A percentile compares a stretch with the other conserved stretches of the same genome.
Evolutionary conservation across 805 yeast species (phyloP).

Genomic region (Priceomyces medius): DNA sequence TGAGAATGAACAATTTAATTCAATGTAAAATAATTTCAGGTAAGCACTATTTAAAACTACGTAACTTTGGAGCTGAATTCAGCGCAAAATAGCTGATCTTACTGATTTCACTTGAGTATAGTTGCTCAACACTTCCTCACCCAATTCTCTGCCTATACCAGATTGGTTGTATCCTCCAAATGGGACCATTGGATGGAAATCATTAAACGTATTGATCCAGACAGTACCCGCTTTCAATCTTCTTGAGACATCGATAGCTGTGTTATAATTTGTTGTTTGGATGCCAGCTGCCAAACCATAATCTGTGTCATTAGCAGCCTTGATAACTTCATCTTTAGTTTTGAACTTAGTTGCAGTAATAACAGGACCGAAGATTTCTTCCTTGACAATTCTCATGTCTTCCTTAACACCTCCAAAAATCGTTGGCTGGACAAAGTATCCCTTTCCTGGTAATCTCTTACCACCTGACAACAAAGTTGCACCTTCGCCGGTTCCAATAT

Average conservation of each 20-base stretch:
- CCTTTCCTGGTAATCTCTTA: slow-evolving; percentile 27
- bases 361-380: slow-evolving; percentile 57
- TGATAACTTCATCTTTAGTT: slow-evolving; percentile 44
- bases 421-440: slow-evolving; percentile 45
- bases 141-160: slow-evolving; percentile 45
- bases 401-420: slow-evolving; percentile 45
- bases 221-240: slow-evolving; percentile 62
- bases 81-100: slow-evolving; percentile 4
- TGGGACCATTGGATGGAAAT: slow-evolving; percentile 56
- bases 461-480: slow-evolving; percentile 50
- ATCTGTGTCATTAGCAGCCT: slow-evolving; percentile 41
- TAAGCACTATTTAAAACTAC: slow-evolving; percentile 4
- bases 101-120: slow-evolving; percentile 35
- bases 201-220: slow-evolving; percentile 69
- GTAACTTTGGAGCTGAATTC: slow-evolving; percentile 7
- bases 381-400: slow-evolving; percentile 42
- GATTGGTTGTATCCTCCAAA: slow-evolving; percentile 38
- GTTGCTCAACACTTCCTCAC: slow-evolving; percentile 35
- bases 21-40: slow-evolving; percentile 7
- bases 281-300: slow-evolving; percentile 51
- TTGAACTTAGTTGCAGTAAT: slow-evolving; percentile 43
- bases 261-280: slow-evolving; percentile 34
- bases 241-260: slow-evolving; percentile 11
- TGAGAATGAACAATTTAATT: slow-evolving; percentile 11
- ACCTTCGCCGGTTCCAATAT: slow-evolving; percentile 52